Evolutionary conservation across 495 filamentous ascomycete species (phyloP), one percentile per base, ranked within the genome.

Genomic region (Trichoderma erinaceum): DNA sequence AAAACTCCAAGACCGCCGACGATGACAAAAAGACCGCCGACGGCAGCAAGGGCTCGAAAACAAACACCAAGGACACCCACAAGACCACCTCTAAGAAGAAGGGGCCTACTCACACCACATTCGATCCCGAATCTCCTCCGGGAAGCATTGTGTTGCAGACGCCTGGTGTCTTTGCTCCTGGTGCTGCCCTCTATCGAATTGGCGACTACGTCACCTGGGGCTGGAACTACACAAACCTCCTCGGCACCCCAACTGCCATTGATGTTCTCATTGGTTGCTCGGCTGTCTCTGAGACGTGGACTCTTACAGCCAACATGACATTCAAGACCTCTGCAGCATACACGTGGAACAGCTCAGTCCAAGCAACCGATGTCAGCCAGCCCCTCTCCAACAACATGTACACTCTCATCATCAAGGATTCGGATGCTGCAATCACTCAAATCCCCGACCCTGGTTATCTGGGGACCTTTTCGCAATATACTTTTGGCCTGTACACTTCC

Each of bases 191-290:
- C 74, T 98, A 92, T 87, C 94, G 94, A 77, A 90, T 98, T 74
- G 91, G 90, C 21, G 88, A 97, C 46, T 83, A 83, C 66, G 81
- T 97, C 18, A 97, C 92, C 1, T 94, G 94, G 77, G 88, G 80
- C 0, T 99, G 94, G 93, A 97, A 97, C 78, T 98, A 97, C 80
- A 99, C 95, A 2, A 92, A 89, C 58, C 81, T 99, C 48, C 84
- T 85, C 38, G 87, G 87, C 21, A 89, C 87, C 0, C 95, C 95
- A 0, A 87, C 86, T 3, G 88, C 86, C 41, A 78, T 99, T 71
- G 90, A 99, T 71, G 85, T 97, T 4, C 78, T 95, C 41, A 90
- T 95, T 13, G 88, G 86, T 29, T 96, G 91, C 86, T 87, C 86
- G 46, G 68, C 69, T 27, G 78, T 74, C 15, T 69, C 75, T 48